phyloP scores from a whole-genome alignment of 2,329 filamentous ascomycete species.

The Calycina marina region DNA sequence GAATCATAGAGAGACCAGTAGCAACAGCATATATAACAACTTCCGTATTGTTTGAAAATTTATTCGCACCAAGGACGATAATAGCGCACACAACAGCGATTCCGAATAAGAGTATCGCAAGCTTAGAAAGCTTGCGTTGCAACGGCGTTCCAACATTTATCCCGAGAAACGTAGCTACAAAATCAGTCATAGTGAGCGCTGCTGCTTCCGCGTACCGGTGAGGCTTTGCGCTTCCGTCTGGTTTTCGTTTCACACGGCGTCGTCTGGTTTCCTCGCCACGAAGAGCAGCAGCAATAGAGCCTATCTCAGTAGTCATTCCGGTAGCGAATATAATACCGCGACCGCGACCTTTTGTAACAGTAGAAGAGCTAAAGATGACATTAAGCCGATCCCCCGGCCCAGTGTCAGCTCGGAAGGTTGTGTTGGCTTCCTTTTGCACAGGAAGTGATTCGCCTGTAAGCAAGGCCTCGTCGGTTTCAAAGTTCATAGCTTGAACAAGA shows the following conservation, averaged over 20 bases:
- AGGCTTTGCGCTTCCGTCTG: slow-evolving; percentile 33
- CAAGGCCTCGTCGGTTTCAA: slow-evolving; percentile 45
- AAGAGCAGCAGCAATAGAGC: slow-evolving; percentile 46
- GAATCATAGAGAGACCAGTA: slow-evolving; percentile 45
- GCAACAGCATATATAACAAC: slow-evolving; percentile 51
- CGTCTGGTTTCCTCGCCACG: slow-evolving; percentile 34
- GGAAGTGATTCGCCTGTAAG: slow-evolving; percentile 49
- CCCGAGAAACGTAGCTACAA: slow-evolving; percentile 45
- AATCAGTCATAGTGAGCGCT: slow-evolving; percentile 33
- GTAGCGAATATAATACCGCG: slow-evolving; percentile 45
- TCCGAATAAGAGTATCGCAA: slow-evolving; percentile 46
- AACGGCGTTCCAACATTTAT: slow-evolving; percentile 51
- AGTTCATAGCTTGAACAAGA: slow-evolving; percentile 37
- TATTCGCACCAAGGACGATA: slow-evolving; percentile 47
- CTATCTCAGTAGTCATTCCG: slow-evolving; percentile 47
- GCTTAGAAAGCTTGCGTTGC: slow-evolving; percentile 49
- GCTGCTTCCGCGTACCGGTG: slow-evolving; percentile 29
- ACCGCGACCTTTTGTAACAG: slow-evolving; percentile 46
- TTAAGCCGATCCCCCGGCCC: slow-evolving; percentile 47
- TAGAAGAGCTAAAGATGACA: slow-evolving; percentile 45
- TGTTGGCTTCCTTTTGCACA: slow-evolving; percentile 35
- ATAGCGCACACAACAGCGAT: slow-evolving; percentile 51
- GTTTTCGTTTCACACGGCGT: slow-evolving; percentile 32
- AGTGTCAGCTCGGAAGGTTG: slow-evolving; percentile 34
- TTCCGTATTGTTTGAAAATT: slow-evolving; percentile 33